phyloP scores from a whole-genome alignment of 345 rosid genomes.

The Salix dunnii region DNA sequence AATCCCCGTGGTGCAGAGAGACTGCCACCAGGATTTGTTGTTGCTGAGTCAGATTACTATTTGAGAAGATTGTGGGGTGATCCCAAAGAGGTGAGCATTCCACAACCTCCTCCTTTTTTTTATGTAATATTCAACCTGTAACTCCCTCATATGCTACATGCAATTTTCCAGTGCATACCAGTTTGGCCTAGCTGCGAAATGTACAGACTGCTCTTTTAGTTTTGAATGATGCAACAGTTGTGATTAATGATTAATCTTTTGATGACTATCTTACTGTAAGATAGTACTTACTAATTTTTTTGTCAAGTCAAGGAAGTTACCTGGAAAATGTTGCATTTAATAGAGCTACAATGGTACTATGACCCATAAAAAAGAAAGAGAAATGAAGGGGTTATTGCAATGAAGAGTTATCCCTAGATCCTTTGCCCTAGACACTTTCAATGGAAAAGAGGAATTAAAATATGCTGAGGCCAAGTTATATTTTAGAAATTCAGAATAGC shows the following conservation, averaged over 20 bases:
- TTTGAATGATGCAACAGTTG: neutral
- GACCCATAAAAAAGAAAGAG: neutral
- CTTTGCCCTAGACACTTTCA: neutral
- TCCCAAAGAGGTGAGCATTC: conserved; percentile 70
- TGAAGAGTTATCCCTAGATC: neutral
- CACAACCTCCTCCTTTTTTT: neutral
- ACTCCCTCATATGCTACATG: neutral
- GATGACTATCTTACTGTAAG: neutral
- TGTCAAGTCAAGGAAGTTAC: neutral
- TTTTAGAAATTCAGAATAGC: neutral
- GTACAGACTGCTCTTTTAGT: neutral
- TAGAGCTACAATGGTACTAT: neutral
- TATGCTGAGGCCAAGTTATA: neutral
- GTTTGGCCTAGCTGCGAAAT: neutral
- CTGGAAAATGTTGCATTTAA: neutral
- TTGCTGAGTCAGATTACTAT: conserved; percentile 81
- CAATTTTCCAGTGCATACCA: neutral
- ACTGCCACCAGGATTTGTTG: conserved; percentile 79
- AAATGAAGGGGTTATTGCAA: neutral
- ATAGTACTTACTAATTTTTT: neutral
- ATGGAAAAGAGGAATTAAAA: neutral
- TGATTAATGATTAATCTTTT: neutral
- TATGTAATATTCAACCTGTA: neutral
- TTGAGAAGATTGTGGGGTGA: conserved; percentile 86
- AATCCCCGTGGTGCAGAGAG: conserved; percentile 96